Percentiles rank a stretch among this genome's conserved stretches.
phyloP scores from a whole-genome alignment of 2,329 filamentous ascomycete species.

The Arthrobotrys iridis region DNA sequence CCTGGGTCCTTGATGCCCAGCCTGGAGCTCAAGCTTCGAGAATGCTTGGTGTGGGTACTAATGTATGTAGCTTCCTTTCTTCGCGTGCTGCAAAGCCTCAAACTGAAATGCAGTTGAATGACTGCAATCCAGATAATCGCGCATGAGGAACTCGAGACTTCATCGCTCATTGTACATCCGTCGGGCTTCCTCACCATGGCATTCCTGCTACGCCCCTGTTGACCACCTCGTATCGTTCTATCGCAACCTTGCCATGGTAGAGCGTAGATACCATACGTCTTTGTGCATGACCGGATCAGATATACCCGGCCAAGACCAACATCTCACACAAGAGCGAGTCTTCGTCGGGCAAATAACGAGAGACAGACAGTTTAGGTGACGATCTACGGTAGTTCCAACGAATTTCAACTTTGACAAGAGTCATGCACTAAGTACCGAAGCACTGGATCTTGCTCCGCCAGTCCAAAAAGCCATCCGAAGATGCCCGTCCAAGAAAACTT shows the following conservation, averaged over 20 bases:
- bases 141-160: background rate
- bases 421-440: too few relatives aligned
- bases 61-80: background rate
- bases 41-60: background rate
- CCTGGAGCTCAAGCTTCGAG: background rate
- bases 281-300: background rate
- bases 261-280: background rate
- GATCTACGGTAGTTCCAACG: background rate
- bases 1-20: background rate
- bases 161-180: background rate
- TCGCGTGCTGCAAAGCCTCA: background rate
- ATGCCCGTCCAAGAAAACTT: too few relatives aligned
- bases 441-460: too few relatives aligned
- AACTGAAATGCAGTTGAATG: background rate
- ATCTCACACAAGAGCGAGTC: too few relatives aligned
- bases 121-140: constrained; percentile 16
- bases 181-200: background rate
- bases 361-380: constrained; percentile 2
- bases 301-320: background rate
- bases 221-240: background rate
- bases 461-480: too few relatives aligned
- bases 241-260: too few relatives aligned
- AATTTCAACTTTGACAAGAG: background rate
- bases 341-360: background rate
- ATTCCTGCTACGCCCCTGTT: background rate